Evolutionary conservation across 345 rosid genomes (phyloP), one percentile per base, ranked within the genome.

Genomic region (Citrus australasica): DNA sequence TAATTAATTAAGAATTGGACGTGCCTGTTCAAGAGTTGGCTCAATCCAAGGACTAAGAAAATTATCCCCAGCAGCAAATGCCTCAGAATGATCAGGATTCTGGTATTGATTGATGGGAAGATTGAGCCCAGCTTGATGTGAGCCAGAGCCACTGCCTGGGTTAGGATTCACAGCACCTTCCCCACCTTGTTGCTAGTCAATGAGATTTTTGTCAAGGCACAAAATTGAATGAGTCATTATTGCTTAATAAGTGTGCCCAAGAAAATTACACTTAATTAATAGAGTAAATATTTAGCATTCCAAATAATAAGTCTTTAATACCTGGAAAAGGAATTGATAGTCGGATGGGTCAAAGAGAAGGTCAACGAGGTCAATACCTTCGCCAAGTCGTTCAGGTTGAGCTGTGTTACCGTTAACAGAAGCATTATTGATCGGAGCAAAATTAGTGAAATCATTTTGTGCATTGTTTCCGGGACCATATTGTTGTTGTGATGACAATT

Each of bases 21-120:
- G 7, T 80, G 67, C 87, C 87, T 80, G 79, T 32, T 25, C 35
- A 71, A 77, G 74, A 40, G 82, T 24, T 67, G 69, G 85, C 28
- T 71, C 70, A 53, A 19, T 38, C 76, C 67, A 21, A 38, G 65
- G 64, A 11, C 56, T 16, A 35, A 69, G 59, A n/a, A 46, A 22
- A 35, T 27, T 16, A 11, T 77, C 78, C 9, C 28, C 67, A 58
- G 40, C 9, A 33, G 40, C 16, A 33, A 24, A 66, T 59, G 80
- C 51, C 55, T 51, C 35, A 6, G 58, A 46, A 55, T 56, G 11
- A 25, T 76, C 77, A 5, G 17, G 37, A 74, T 77, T 74, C 56
- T 77, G 14, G 62, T 71, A 73, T 13, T 53, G 71, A 37, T 46
- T 75, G 24, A n/a, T 7, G 3, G 14, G 9, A 66, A 83, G 19